Evolutionary conservation across 108 stramenopile genomes (phyloP), one percentile per base, ranked within the genome.

Genomic region (Pseudonitzschia pungens): DNA sequence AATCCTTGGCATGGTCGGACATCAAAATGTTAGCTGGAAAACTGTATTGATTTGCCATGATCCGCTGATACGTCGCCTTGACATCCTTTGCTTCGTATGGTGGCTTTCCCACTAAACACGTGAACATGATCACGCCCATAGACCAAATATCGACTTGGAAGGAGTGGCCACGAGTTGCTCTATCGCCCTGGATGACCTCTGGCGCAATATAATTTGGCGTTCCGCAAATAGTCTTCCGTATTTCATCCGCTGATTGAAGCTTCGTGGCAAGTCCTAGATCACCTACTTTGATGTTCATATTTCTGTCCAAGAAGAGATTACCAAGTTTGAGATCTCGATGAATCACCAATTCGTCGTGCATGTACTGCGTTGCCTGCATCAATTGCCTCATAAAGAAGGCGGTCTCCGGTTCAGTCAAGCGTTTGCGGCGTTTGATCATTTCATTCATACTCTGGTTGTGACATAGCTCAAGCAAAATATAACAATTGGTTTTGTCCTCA

Each of bases 181-280:
- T 87, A 68, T 89, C 89, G 2, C 92, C 87, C 51, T 97, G 89
- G 45, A 99, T 95, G 2, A 99, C 93, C 74, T 99, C 99, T 0
- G 99, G 99, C 1, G 99, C 99, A 71, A 99, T 98, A 82, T 99
- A 99, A 82, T 99, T 99, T 45, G 99, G 99, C 26, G 99, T 99
- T 11, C 99, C 99, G 73, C 99, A 99, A 45, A 99, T 96, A 12
- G 99, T 99, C 69, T 90, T 85, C 26, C 96, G 86, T 65, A 96
- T 90, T 72, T 98, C 98, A 31, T 91, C 90, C 22, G 81, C 74
- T 72, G 89, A 71, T 20, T 84, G 82, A 42, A 99, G 81, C 73
- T 89, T 83, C 21, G 96, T 88, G 18, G 98, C 99, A 26, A 99
- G 92, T 16, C 99, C 99, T 52, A 99, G 93, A 83, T 99, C 99